These are phyloP conservation scores for Berberis vulgaris DNA, from an alignment of 164 flowering plant genomes.

Conservation along the genomic window DNA sequence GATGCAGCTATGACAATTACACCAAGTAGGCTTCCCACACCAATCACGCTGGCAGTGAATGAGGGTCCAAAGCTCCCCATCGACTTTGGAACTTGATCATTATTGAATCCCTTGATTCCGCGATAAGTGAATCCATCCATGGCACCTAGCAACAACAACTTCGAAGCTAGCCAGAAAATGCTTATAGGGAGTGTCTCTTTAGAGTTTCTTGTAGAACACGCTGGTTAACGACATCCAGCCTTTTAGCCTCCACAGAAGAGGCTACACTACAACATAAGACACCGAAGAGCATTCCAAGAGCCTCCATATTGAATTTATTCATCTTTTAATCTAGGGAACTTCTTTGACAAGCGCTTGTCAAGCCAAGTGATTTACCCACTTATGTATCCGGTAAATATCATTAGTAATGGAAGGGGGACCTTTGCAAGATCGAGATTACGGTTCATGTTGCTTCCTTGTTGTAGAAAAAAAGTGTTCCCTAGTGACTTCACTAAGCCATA, in stretches of 20 bases:
- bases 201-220: slow-evolving; percentile 2
- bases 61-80: slow-evolving; percentile 12
- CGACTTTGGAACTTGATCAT: slow-evolving; percentile 12
- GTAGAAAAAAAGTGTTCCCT: slow-evolving; percentile 20
- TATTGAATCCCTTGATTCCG: slow-evolving; percentile 15
- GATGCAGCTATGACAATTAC: slow-evolving; percentile 8
- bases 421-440: not conserved
- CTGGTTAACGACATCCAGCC: slow-evolving; percentile 4
- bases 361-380: slow-evolving; percentile 11
- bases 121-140: slow-evolving; percentile 13
- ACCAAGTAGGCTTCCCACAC: slow-evolving; percentile 12
- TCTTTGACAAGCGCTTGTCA: slow-evolving; percentile 2
- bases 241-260: slow-evolving; percentile 12
- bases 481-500: slow-evolving; percentile 16
- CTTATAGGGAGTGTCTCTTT: slow-evolving; percentile 13
- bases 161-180: slow-evolving; percentile 18
- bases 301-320: slow-evolving; percentile 8
- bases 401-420: slow-evolving; percentile 12
- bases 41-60: slow-evolving; percentile 13
- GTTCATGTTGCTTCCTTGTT: slow-evolving; percentile 18
- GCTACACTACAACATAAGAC: slow-evolving; percentile 18
- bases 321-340: slow-evolving; percentile 1
- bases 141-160: slow-evolving; percentile 15
- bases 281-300: slow-evolving; percentile 17
- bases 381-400: slow-evolving; percentile 6